Conservation (phyloP, 768 basidiomycete species). For the Macrolepiota albuminosa region DNA sequence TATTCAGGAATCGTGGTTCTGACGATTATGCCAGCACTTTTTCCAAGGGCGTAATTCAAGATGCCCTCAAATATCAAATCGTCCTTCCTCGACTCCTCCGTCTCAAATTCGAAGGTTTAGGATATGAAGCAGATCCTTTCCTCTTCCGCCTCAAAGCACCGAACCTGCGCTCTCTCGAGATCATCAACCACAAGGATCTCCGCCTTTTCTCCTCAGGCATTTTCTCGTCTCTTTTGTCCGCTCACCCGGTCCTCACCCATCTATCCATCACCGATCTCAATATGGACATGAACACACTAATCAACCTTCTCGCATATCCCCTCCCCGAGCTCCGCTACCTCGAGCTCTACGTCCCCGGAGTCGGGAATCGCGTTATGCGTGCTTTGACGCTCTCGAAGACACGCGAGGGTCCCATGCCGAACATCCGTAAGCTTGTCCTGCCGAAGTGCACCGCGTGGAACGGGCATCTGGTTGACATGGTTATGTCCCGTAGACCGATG, state of each 20-base stretch:
- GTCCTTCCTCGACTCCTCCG: conserved; percentile 1
- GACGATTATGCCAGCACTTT: not conserved
- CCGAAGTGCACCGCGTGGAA: not conserved
- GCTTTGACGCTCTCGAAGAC: not conserved
- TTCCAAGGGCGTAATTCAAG: not conserved
- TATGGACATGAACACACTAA: not conserved
- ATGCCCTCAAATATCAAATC: not conserved
- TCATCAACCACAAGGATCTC: not conserved
- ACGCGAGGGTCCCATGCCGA: not conserved
- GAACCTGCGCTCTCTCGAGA: not conserved
- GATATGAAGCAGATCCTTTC: not conserved
- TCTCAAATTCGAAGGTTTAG: conserved; percentile 5
- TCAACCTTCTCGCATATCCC: not conserved
- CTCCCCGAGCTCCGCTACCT: not conserved
- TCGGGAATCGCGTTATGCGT: not conserved
- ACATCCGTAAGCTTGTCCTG: not conserved
- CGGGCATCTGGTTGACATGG: conserved; percentile 1
- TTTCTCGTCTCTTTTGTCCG: not conserved
- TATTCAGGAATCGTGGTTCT: not conserved
- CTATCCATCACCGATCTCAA: conserved; percentile 5
- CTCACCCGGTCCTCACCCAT: not conserved
- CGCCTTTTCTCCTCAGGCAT: not conserved
- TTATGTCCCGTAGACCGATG: not conserved
- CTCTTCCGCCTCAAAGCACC: conserved; percentile 1
- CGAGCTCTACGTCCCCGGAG: not conserved